phyloP scores from a whole-genome alignment of 495 filamentous ascomycete genomes.

The Thozetella sp. region DNA sequence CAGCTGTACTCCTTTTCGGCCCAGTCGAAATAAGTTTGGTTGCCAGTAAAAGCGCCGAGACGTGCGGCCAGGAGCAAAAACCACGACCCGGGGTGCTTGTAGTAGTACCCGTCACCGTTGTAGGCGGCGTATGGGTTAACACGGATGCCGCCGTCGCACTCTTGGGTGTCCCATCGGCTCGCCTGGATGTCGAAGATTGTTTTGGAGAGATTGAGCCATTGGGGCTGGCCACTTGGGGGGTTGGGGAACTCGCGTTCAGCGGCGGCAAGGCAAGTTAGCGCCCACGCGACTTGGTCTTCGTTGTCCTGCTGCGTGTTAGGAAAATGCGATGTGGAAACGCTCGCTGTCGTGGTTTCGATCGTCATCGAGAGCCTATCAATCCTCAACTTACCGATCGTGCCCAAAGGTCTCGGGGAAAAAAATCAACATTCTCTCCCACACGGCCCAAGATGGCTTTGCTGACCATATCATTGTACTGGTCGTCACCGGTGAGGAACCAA shows the following conservation, averaged over 20 bases:
- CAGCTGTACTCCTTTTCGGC: neutral
- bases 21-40: neutral
- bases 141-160: neutral
- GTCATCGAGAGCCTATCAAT: neutral
- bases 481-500: neutral
- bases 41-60: neutral
- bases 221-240: neutral
- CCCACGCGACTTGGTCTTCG: neutral
- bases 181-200: neutral
- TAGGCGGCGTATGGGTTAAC: neutral
- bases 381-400: neutral
- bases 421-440: neutral
- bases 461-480: neutral
- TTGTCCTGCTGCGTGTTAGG: neutral
- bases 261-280: neutral
- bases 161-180: neutral
- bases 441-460: neutral
- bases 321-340: neutral
- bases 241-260: neutral
- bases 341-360: neutral
- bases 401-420: neutral
- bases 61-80: neutral
- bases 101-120: neutral
- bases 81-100: neutral
- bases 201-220: neutral